Base-by-base conservation (phyloP, 169 alveolate species). In the Pseudocohnilembus persalinus region DNA sequence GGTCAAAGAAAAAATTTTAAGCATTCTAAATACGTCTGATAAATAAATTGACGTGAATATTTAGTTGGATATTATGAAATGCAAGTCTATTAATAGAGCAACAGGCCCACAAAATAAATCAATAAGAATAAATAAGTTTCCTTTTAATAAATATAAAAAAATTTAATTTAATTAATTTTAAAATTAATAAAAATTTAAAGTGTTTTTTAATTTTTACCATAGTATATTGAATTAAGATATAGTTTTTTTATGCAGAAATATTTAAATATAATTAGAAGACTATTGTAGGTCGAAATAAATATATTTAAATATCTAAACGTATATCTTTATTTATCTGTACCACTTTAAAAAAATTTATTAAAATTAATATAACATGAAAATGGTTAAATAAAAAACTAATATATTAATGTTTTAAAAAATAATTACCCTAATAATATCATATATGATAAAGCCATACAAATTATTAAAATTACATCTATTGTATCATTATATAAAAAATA, bases 1-100 rank as follows among this genome's bases (percentile, higher is more conserved):
- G 28, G 72, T 74, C 29, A 82, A 34, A 73, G 81, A 82, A 32
- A 82, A 82, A n/a, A 82, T 82, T 65, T 73, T 74, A 16, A 82
- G 49, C 31, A 82, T 30, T 74, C 73, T 34, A 49, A 82, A 29
- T 29, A 82, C 73, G 35, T 82, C 87, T 16, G 87, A 31, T 27
- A 74, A 6, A 33, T 72, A 33, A n/a, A 82, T 82, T 0, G 87
- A 49, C 20, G 68, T 49, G 4, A 49, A 49, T 11, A 49, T 49
- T 49, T 49, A 11, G 4, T 20, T 20, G 26, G 4, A 20, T 49
- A 49, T 49, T 49, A 49, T 49, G 68, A 49, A 49, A 11, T 49
- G 20, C 4, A 49, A 11, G 20, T 49, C 68, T 49, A 49, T 49
- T 49, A 49, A 11, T 4, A 49, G 68, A 11, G 68, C 68, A 49